Conservation (phyloP, 805 yeast species). For the Ogataea chonburiensis region DNA sequence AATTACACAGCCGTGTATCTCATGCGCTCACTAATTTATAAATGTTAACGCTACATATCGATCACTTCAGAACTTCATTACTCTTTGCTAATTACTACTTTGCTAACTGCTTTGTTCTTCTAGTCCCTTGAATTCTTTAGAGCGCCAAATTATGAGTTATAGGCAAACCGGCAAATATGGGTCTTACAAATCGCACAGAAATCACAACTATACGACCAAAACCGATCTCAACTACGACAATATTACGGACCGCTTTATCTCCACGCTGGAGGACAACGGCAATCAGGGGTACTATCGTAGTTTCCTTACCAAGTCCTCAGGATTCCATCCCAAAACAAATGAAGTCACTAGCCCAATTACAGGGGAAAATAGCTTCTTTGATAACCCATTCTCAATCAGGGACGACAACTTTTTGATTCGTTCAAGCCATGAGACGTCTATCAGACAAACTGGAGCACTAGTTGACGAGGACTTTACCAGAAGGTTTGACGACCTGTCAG, state of each 20-base stretch:
- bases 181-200: slow-evolving; percentile 11
- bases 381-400: slow-evolving; percentile 22
- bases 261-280: slow-evolving; percentile 23
- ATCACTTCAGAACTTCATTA: neutral
- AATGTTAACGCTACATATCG: slow-evolving; percentile 7
- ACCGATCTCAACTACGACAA: slow-evolving; percentile 22
- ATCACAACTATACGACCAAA: slow-evolving; percentile 23
- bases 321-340: slow-evolving; percentile 9
- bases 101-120: slow-evolving; percentile 3
- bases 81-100: slow-evolving; percentile 5
- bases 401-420: slow-evolving; percentile 23
- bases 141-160: slow-evolving; percentile 11
- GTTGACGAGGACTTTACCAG: slow-evolving; percentile 12
- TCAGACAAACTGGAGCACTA: slow-evolving; percentile 10
- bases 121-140: neutral
- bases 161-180: slow-evolving; percentile 11
- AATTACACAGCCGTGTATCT: slow-evolving; percentile 4
- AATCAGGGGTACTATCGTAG: slow-evolving; percentile 26
- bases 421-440: slow-evolving; percentile 14
- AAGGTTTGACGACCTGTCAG: slow-evolving; percentile 13
- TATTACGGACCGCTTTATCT: slow-evolving; percentile 30
- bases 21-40: slow-evolving; percentile 1
- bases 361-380: slow-evolving; percentile 14
- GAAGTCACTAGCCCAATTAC: slow-evolving; percentile 10
- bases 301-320: slow-evolving; percentile 13